Conservation (phyloP, 371 early-diverging fungal genomes). For the Haplosporangium sp. region DNA sequence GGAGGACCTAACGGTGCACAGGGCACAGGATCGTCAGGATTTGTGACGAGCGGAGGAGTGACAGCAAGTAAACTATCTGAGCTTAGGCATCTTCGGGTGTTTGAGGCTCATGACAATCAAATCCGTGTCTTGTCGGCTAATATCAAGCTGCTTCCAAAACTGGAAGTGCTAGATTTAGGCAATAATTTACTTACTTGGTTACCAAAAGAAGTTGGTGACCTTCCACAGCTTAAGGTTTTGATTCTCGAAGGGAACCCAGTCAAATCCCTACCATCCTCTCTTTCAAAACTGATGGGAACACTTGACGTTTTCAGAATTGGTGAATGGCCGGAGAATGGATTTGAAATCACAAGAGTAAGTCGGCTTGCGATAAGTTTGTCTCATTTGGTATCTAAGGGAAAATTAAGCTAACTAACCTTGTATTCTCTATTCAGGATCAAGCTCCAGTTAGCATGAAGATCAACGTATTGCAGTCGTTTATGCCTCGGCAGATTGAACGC, state of each 20-base stretch:
- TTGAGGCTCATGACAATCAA: conserved; percentile 55
- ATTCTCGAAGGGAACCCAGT: conserved; percentile 56
- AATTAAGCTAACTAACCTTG: neutral
- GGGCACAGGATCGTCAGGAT: neutral
- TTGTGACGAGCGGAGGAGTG: conserved; percentile 28
- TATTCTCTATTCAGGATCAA: conserved; percentile 34
- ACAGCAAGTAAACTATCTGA: conserved; percentile 55
- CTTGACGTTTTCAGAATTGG: conserved; percentile 57
- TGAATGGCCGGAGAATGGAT: conserved; percentile 59
- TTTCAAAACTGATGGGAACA: conserved; percentile 54
- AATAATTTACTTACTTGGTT: conserved; percentile 52
- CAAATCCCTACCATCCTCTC: conserved; percentile 51
- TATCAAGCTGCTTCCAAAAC: conserved; percentile 35
- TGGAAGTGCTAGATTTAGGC: conserved; percentile 55
- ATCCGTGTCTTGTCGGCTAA: conserved; percentile 49
- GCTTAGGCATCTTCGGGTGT: conserved; percentile 46
- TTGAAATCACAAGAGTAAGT: conserved; percentile 55
- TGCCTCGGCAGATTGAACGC: conserved; percentile 57
- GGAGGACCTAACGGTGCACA: neutral
- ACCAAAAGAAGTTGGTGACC: conserved; percentile 55
- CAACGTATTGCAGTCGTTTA: conserved; percentile 49
- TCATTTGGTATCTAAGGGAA: too few relatives aligned
- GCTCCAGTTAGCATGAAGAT: conserved; percentile 48
- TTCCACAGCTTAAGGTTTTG: conserved; percentile 47
- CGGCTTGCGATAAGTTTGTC: too few relatives aligned